Evolutionary conservation across 1,139 yeast genomes (phyloP), one percentile per base, ranked within the genome.

Genomic region (Meyerozyma elateridarum): DNA sequence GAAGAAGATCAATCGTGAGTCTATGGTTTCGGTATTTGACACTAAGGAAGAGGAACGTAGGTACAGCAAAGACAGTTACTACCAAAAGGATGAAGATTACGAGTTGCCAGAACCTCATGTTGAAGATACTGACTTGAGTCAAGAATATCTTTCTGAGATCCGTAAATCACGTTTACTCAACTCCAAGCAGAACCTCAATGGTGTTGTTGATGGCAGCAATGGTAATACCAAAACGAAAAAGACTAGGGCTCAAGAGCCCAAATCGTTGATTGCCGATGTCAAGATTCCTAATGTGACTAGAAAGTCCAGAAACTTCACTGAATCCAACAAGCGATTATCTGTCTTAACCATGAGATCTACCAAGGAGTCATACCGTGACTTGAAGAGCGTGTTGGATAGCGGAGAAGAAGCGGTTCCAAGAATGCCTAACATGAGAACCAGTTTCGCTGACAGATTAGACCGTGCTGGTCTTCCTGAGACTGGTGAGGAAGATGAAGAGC

Each of bases 341-440:
- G 83, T 81, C 8, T 56, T 82, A 33, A 79, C 88, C 1, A 62
- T 80, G 57, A 78, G 79, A 44, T 80, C 88, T 1, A 76, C 88
- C 3, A 78, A 71, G 40, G 76, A 70, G 35, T 78, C 87, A 0
- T 80, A 73, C 45, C 71, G 70, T 27, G 80, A 81, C 48, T 64
- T 81, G 50, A 75, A 72, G 35, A 68, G 77, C 7, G 70, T 76
- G 32, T 54, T 79, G 40, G 67, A 66, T 31, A 58, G 56, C 12
- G 61, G 58, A 32, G 62, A 61, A 15, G 56, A 48, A 28, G 52
- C 45, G 9, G 43, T 33, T 18, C 25, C 46, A 38, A 36, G 40
- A 2, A 42, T 44, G 41, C 63, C 62, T 30, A 47, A 52, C 32
- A 48, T 67, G 57, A 54, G 70, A 45, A 64, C 70, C 11, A 62